Base-by-base conservation (phyloP, 495 filamentous ascomycete genomes). In the Penicillium coffeae region DNA sequence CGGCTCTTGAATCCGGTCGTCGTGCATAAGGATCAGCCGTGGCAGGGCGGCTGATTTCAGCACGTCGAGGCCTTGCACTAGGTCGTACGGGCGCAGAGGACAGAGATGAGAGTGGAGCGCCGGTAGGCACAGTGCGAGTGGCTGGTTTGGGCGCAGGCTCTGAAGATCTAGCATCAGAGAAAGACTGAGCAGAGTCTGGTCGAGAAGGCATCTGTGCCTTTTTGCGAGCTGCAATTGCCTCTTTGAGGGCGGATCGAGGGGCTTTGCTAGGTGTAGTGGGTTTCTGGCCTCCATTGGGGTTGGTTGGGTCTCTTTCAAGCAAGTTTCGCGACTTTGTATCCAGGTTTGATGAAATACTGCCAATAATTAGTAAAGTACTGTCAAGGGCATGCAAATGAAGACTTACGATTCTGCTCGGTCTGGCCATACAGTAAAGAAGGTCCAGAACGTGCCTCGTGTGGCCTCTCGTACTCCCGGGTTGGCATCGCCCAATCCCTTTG, bases 381-480 rank as follows among this genome's bases (percentile, higher is more conserved):
- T 32, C 21, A 16, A 22, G 16, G 25, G n/a, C 15, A 45, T 4
- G 13, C 30, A 10, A 20, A 47, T 33, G 32, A 27, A 18, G 8
- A 72, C 82, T 71, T 71, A 89, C 84, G 69, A 68, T 51, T 90
- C 81, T n/a, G 88, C 88, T 55, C 74, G 81, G 4, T 83, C 78
- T 0, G 88, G 84, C 90, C 90, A 97, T 15, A 87, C 78, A 13
- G 60, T 61, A 9, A 80, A 77, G 68, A 90, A 96, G 1, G 74
- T 76, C 90, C 91, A 96, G 63, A 87, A 98, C 2, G 89, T 87
- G 22, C 77, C 71, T 55, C 93, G 81, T 79, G 88, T 89, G 21
- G 79, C 81, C 64, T 94, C 88, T 52, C 91, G 79, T 25, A 96
- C 91, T 27, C 78, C 83, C 2, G 90, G 89, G 59, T 96, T 95